These are phyloP conservation scores for Xylaria sp. DNA, from an alignment of 2,329 filamentous ascomycete species.

Conservation along the genomic window DNA sequence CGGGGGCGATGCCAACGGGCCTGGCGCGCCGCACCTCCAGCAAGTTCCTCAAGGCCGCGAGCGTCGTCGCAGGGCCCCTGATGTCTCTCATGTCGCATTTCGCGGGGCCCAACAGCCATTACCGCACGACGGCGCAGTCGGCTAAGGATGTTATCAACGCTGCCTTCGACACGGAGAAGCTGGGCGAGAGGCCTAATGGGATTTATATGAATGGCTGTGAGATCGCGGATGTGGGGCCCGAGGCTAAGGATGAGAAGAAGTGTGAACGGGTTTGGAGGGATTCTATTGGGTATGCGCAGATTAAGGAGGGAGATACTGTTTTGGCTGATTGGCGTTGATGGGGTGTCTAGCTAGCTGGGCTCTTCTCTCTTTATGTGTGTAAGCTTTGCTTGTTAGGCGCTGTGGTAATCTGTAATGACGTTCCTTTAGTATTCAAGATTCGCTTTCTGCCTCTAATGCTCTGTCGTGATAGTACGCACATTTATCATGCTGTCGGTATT, in stretches of 20 bases:
- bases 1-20: conserved; percentile 48
- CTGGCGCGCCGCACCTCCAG: conserved; percentile 37
- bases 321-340: conserved; percentile 44
- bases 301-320: conserved; percentile 48
- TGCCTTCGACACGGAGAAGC: conserved; percentile 43
- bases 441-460: not conserved
- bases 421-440: not conserved
- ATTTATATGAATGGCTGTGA: conserved; percentile 48
- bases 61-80: conserved; percentile 37
- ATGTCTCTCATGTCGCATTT: conserved; percentile 21
- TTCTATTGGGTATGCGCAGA: conserved; percentile 43
- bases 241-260: conserved; percentile 48
- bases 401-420: not conserved
- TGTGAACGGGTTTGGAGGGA: conserved; percentile 47
- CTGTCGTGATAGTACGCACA: not conserved
- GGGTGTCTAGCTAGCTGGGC: not conserved
- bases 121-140: conserved; percentile 47
- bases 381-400: not conserved
- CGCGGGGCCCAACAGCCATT: conserved; percentile 41
- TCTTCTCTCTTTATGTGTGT: not conserved
- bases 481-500: not conserved
- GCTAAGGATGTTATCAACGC: conserved; percentile 48
- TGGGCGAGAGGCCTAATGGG: conserved; percentile 48
- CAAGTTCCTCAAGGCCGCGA: not conserved
- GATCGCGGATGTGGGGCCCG: conserved; percentile 35